Percentiles rank a stretch among this genome's conserved stretches.
Evolutionary conservation across 345 rosid genomes (phyloP).

Genomic region (Syzygium aromaticum): DNA sequence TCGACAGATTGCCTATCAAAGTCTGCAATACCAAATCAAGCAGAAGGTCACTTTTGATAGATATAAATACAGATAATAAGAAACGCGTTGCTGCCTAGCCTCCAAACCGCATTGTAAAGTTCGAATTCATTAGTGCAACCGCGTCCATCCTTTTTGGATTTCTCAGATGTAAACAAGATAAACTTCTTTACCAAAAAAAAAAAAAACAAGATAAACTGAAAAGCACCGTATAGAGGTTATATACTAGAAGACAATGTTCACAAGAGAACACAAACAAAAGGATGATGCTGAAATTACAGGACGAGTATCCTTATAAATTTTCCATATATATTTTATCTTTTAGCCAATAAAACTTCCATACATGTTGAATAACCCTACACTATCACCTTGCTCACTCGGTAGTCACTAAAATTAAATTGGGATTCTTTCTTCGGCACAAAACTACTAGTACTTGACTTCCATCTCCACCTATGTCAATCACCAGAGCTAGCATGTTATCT

Average conservation of each 20-base stretch:
- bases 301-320: background rate
- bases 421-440: background rate
- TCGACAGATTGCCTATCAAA: constrained; percentile 51
- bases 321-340: background rate
- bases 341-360: background rate
- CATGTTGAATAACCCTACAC: background rate
- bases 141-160: background rate
- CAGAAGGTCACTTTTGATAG: background rate
- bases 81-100: background rate
- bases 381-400: background rate
- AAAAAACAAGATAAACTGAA: background rate
- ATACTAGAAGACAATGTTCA: background rate
- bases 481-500: background rate
- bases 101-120: background rate
- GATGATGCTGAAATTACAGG: background rate
- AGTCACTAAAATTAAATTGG: background rate
- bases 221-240: background rate
- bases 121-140: background rate
- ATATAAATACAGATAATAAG: background rate
- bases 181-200: too few species aligned
- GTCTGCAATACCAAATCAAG: constrained; percentile 30
- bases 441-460: background rate
- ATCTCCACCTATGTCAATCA: background rate
- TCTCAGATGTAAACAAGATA: background rate
- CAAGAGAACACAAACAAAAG: background rate